Evolutionary conservation across 768 basidiomycete genomes (phyloP), one percentile per base, ranked within the genome.

Genomic region (Rhizopogon vulgaris): DNA sequence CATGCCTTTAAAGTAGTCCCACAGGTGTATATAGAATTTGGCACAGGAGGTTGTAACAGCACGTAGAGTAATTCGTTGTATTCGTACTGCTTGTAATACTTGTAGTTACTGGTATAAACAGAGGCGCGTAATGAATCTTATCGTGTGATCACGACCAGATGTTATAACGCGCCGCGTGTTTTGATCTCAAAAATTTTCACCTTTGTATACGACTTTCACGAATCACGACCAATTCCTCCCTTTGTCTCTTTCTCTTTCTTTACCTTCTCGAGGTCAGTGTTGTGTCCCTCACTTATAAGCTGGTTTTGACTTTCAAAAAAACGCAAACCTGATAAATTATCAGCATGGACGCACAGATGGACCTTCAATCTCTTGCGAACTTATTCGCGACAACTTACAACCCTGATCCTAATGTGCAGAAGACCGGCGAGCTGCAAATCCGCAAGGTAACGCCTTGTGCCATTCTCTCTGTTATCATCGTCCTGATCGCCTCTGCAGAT

Each of bases 321-420:
- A 25, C 12, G 42, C 17, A 7, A 14, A 22, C 17, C 48, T 51
- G 9, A 47, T 30, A 10, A 8, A 46, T 24, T n/a, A 46, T 22
- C 22, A 48, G 32, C 17, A 51, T 46, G 32, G 11, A 47, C 11
- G 15, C 32, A 45, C 54, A 63, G 54, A 88, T 89, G 87, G 87
- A 90, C 68, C 73, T 87, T 45, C 84, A 85, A 65, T 79, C 82
- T 12, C 74, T 93, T 51, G 84, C 87, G 7, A 79, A 80, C 59
- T 82, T 93, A 46, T 92, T 93, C 63, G 77, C 87, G 6, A 84
- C 85, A 30, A 90, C 90, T 6, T 85, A 82, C 70, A 88, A 78
- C 62, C 77, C 86, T 6, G 88, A 95, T 71, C 89, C 91, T 48
- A 93, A 93, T 73, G 79, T 86, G 54, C 84, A 91, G 58, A 90